Evolutionary conservation across 768 basidiomycete genomes (phyloP), one percentile per base, ranked within the genome.

Genomic region (Tricholoma sp.): DNA sequence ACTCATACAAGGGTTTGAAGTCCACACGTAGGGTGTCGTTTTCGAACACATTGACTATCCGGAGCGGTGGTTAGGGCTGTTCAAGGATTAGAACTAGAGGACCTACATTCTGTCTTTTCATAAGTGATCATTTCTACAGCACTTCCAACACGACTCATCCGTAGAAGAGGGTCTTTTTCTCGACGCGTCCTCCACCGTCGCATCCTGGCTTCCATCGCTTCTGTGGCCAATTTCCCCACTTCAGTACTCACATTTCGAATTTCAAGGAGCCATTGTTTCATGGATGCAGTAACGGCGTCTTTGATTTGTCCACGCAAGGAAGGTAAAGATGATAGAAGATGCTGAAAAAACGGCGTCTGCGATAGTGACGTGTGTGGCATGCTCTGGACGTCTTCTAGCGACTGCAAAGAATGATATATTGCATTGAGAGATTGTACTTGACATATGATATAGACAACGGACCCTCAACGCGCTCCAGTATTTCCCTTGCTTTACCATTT

Each of bases 381-480:
- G 66, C 82, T 85, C 66, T 94, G 89, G 58, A 98, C 91, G 66
- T 98, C 95, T 72, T 98, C 96, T 49, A 98, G 81, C 49, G 94
- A 95, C 93, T 98, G 70, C 59, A 65, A 66, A 68, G 31, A 60
- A 61, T 49, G 58, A 66, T 57, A 62, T 62, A 65, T 65, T 56
- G 65, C 55, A 71, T 72, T 67, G 64, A 69, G 68, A 56, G 41
- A n/a, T 51, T 54, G 61, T 66, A 67, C 59, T 57, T 59, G 63
- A 70, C 66, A 65, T 57, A 62, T 69, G 68, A 67, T 67, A 67
- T 63, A 66, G 65, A 73, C 56, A 67, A 79, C 93, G 71, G 70
- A 97, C 94, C 77, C 96, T 80, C 69, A 98, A 71, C 46, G 97
- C 97, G 68, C 94, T 95, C 91, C 94, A 98, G 73, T 94, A 98